These are phyloP conservation scores for Podospora tetraspora DNA, from an alignment of 495 filamentous ascomycete species.

Conservation along the genomic window DNA sequence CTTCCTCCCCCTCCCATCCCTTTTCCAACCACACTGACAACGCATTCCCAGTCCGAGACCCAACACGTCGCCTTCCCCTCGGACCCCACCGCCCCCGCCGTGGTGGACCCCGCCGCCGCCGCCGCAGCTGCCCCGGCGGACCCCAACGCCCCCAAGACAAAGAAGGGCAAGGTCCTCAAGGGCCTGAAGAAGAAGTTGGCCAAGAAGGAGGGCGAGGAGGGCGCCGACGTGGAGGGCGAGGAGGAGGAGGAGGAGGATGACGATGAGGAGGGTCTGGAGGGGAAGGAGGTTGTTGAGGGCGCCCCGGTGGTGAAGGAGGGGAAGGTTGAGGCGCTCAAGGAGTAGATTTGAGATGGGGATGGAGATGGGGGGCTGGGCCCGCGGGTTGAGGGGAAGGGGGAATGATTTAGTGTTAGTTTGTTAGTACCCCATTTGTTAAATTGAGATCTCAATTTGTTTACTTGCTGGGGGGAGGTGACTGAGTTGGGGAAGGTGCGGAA, in stretches of 20 bases:
- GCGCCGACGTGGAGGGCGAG: neutral
- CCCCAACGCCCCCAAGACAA: neutral
- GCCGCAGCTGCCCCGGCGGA: neutral
- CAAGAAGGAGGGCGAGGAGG: neutral
- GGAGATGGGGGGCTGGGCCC: neutral
- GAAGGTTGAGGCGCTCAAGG: neutral
- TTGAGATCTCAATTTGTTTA: neutral
- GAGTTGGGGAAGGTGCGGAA: neutral
- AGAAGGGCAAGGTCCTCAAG: neutral
- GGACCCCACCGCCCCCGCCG: neutral
- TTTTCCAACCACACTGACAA: neutral
- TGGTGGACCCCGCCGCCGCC: neutral
- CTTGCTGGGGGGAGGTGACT: neutral
- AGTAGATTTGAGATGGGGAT: neutral
- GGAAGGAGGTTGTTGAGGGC: neutral
- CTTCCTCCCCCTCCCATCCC: neutral
- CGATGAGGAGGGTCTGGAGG: neutral
- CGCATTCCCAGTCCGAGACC: neutral
- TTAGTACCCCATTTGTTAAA: neutral
- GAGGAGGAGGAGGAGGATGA: neutral
- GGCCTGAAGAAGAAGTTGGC: neutral
- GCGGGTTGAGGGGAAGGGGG: neutral
- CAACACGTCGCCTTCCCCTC: neutral
- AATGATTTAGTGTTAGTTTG: neutral
- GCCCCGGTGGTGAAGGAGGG: neutral